These are phyloP conservation scores for Globisporangium nodosum DNA, from an alignment of 352 stramenopile genomes.

Conservation along the genomic window DNA sequence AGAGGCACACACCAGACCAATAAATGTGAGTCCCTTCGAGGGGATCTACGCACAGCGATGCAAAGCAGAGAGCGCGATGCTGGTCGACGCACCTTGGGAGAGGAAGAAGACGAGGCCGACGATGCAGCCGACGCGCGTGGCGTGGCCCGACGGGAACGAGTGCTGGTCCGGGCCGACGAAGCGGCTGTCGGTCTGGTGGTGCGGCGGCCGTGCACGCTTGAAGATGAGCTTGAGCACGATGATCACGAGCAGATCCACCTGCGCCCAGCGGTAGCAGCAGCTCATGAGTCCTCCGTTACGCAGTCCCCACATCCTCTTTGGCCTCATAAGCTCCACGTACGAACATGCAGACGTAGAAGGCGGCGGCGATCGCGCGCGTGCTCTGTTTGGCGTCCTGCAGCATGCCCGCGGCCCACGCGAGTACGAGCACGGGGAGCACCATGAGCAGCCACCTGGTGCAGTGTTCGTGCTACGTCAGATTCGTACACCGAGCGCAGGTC, in stretches of 20 bases:
- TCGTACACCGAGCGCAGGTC: neutral
- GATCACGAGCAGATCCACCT: slow-evolving; percentile 75
- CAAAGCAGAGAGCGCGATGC: neutral
- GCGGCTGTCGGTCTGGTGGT: slow-evolving; percentile 62
- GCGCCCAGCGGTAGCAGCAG: neutral
- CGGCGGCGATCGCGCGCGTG: slow-evolving; percentile 25
- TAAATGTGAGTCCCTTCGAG: neutral
- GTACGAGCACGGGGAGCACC: slow-evolving; percentile 32
- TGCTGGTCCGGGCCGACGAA: slow-evolving; percentile 83
- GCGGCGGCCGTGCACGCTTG: slow-evolving; percentile 63
- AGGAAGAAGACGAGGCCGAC: slow-evolving; percentile 60
- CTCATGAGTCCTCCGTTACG: neutral
- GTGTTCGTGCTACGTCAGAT: slow-evolving; percentile 2
- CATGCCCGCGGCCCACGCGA: slow-evolving; percentile 28
- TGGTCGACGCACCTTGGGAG: slow-evolving; percentile 24
- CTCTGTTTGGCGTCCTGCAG: slow-evolving; percentile 21
- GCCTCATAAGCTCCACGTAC: slow-evolving; percentile 14
- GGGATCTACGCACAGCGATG: neutral
- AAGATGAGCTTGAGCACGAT: slow-evolving; percentile 74
- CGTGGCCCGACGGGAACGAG: slow-evolving; percentile 83
- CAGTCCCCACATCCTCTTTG: too few species aligned
- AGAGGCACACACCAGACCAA: neutral
- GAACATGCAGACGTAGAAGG: slow-evolving; percentile 45
- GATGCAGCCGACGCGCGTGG: slow-evolving; percentile 69
- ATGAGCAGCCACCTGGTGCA: slow-evolving; percentile 47